A percentile compares a stretch with the other conserved stretches of the same genome.
Conservation (phyloP, 1,284 basidiomycete species). For the Ceratobasidium theobromae region DNA sequence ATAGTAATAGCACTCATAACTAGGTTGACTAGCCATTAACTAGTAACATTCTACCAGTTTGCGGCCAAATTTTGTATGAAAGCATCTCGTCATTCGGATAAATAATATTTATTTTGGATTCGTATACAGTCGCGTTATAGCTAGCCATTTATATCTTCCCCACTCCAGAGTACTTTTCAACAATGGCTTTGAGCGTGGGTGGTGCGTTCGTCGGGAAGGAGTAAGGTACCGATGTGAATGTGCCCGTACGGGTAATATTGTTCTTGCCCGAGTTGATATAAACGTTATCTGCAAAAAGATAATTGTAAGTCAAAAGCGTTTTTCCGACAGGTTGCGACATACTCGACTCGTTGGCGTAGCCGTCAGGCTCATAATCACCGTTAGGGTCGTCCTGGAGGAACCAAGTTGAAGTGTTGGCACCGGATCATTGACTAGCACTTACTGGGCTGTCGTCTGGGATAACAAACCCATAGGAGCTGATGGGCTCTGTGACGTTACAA, state of each 20-base stretch:
- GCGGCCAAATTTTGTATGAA: no score
- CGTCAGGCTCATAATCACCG: constrained; percentile 25
- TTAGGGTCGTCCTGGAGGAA: background rate
- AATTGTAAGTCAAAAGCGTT: background rate
- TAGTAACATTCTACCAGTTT: no score
- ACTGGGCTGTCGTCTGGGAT: constrained; percentile 27
- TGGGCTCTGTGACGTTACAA: constrained; percentile 17
- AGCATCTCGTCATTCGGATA: no score
- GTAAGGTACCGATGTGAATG: constrained; percentile 10
- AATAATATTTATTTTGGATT: no score
- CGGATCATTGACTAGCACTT: background rate
- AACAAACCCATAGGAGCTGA: constrained; percentile 18
- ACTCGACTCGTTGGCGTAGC: constrained; percentile 23
- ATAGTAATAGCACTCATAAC: no score
- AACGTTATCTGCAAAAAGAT: background rate
- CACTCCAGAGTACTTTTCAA: constrained; percentile 16
- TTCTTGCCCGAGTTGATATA: constrained; percentile 23
- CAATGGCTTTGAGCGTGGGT: constrained; percentile 7
- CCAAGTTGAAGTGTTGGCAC: background rate
- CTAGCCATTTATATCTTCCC: constrained; percentile 5
- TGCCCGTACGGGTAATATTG: constrained; percentile 16
- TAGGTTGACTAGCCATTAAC: no score
- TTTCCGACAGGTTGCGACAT: background rate
- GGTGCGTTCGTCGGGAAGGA: constrained; percentile 7
- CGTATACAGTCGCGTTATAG: no score